Evolutionary conservation across 1,284 basidiomycete genomes (phyloP), one percentile per base, ranked within the genome.

Genomic region (Tilletia indica): DNA sequence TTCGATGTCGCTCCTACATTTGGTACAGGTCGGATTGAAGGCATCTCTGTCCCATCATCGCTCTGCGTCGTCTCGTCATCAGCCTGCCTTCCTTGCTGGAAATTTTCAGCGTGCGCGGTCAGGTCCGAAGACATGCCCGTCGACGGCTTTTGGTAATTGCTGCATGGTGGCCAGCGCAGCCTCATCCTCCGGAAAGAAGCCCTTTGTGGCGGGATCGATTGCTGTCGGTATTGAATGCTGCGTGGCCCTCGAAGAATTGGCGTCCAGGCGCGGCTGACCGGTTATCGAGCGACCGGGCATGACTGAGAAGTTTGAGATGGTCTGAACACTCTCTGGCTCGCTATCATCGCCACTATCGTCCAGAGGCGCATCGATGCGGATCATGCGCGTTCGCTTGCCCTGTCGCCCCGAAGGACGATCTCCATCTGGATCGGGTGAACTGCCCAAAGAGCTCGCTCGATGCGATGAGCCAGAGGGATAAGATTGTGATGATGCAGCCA

Each of bases 341-440:
- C 61, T 64, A 16, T 64, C 61, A 4, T 64, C 61, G 16, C 31
- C 31, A 34, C 61, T 64, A n/a, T 64, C 61, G 61, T 64, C 19
- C 9, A n/a, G 31, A 39, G 61, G 8, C 12, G 61, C 61, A 39
- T 34, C 19, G 31, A 64, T 39, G 12, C 61, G 61, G 19, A 34
- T 21, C 61, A 39, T 34, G 6, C 51, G 51, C 4, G 31, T 38
- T 3, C 61, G 61, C 36, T 64, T 64, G 31, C 61, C 61, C 11
- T 58, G 56, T 31, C 56, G 56, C 14, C 34, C 56, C n/a, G 21
- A 45, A 14, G 42, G 14, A 8, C 14, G 25, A n/a, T n/a, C 16
- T 31, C 5, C 21, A n/a, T 31, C 14, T 34, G 56, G 34, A 6
- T 58, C 56, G 16, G 34, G 25, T 34, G 56, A 34, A 14, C 12